phyloP scores from a whole-genome alignment of 1,284 basidiomycete species.

The Omphalotus olearius region DNA sequence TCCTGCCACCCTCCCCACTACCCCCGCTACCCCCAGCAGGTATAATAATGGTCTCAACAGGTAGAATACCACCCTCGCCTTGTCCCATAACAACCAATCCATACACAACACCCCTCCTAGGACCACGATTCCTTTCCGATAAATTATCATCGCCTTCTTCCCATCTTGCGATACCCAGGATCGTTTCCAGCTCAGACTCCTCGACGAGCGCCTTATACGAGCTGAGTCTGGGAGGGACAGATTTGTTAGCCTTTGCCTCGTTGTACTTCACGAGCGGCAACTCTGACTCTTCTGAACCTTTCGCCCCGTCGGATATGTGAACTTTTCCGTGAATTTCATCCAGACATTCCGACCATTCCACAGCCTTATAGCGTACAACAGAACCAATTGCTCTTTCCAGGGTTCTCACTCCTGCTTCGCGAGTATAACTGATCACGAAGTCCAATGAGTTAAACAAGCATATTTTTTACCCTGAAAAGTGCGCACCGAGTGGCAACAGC shows the following conservation, averaged over 20 bases:
- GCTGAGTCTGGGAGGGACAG: neutral
- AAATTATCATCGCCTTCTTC: slow-evolving; percentile 63
- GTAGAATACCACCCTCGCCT: slow-evolving; percentile 83
- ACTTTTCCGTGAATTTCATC: slow-evolving; percentile 34
- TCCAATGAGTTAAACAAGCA: neutral
- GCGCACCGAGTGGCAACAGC: slow-evolving; percentile 57
- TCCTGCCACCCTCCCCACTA: slow-evolving; percentile 48
- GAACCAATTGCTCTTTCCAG: slow-evolving; percentile 86
- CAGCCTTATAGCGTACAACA: slow-evolving; percentile 83
- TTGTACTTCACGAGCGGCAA: neutral
- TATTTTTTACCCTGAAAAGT: neutral
- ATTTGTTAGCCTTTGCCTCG: slow-evolving; percentile 12
- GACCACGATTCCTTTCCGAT: slow-evolving; percentile 54
- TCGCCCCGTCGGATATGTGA: neutral
- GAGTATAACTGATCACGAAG: slow-evolving; percentile 51
- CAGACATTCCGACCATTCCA: slow-evolving; percentile 78
- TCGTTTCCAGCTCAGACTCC: slow-evolving; percentile 74
- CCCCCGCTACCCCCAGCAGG: slow-evolving; percentile 29
- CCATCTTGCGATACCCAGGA: slow-evolving; percentile 80
- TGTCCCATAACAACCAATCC: slow-evolving; percentile 87
- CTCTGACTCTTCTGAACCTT: neutral
- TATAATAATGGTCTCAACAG: slow-evolving; percentile 75
- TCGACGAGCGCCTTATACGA: slow-evolving; percentile 64
- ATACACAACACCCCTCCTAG: slow-evolving; percentile 69
- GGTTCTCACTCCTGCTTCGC: slow-evolving; percentile 89